Base-by-base conservation (phyloP, 75 land plant genomes). In the Cryptomeria japonica region DNA sequence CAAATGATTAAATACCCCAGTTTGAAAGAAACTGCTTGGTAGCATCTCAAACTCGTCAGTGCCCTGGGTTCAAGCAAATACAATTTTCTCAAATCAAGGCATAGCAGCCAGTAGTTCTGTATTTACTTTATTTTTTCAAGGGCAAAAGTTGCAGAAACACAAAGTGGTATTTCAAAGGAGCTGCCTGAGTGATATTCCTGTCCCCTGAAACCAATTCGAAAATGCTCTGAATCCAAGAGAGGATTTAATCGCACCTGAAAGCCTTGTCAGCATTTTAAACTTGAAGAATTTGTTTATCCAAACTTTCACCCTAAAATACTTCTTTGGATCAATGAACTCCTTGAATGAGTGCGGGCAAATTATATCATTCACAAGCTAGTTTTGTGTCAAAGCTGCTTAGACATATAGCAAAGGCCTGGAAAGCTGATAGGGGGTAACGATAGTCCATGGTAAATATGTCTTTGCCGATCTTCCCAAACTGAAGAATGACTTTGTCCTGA, bases 361-460 rank as follows among this genome's bases (percentile, higher is more conserved):
- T 31, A 34, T 12, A 32, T 75, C 77, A 96, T 90, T 96, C 97
- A 93, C 97, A 96, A 38, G 97, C 98, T 85, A 96, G 86, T 92
- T 96, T 96, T 42, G 98, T 96, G 86, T 96, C 98, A 83, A 96
- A 96, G 93, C 95, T 95, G 87, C 96, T 95, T 87, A 95, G 89
- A 88, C 96, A 94, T n/a, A 95, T 95, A 22, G 95, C 96, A 85
- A 95, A 95, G 3, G 96, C 96, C 89, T 95, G 95, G 88, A 95
- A 95, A 9, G 95, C 96, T 32, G 96, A 94, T 1, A 95, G 84
- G 5, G 96, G 96, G 80, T 95, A 95, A 13, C 94, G 86, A 83
- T 93, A 95, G 85, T 95, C 96, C 96, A 95, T 95, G 19, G 96
- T 95, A 90, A 95, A 95, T 91, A 92, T 92, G 86, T 95, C 96